These are phyloP conservation scores for Fusarium sambucinum DNA, from an alignment of 2,329 filamentous ascomycete species.

Conservation along the genomic window DNA sequence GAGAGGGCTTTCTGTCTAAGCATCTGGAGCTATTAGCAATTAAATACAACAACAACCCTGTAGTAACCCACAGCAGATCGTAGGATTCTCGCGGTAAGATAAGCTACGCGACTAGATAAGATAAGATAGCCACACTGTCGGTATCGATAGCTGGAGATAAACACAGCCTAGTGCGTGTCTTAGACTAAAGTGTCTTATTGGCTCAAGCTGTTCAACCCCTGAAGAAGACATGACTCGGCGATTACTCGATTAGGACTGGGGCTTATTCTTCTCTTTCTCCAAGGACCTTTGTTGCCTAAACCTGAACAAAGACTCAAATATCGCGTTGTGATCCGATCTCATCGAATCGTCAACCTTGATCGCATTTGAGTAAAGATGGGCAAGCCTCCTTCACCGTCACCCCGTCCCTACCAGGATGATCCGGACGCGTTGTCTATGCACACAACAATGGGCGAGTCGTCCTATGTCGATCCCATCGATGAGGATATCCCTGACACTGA, in stretches of 20 bases:
- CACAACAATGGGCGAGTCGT: slow-evolving; percentile 28
- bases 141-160: not conserved
- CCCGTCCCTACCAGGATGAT: slow-evolving; percentile 26
- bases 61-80: not conserved
- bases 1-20: not conserved
- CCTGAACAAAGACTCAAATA: not conserved
- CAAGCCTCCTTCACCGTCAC: not conserved
- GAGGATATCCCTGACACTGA: slow-evolving; percentile 12
- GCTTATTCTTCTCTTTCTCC: not conserved
- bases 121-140: not conserved
- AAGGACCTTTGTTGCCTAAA: slow-evolving; percentile 1
- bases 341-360: accelerated
- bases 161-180: not conserved
- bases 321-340: accelerated
- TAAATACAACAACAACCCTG: not conserved
- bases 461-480: slow-evolving; percentile 14
- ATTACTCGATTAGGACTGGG: slow-evolving; percentile 6
- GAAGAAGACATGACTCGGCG: slow-evolving; percentile 5
- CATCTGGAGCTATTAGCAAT: not conserved
- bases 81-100: not conserved
- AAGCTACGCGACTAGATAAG: not conserved
- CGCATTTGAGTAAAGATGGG: slow-evolving; percentile 4
- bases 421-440: slow-evolving; percentile 41
- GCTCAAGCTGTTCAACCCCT: accelerated
- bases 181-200: not conserved